Evolutionary conservation across 106 monocot genomes (phyloP), one percentile per base, ranked within the genome.

Genomic region (Phalaenopsis equestris): DNA sequence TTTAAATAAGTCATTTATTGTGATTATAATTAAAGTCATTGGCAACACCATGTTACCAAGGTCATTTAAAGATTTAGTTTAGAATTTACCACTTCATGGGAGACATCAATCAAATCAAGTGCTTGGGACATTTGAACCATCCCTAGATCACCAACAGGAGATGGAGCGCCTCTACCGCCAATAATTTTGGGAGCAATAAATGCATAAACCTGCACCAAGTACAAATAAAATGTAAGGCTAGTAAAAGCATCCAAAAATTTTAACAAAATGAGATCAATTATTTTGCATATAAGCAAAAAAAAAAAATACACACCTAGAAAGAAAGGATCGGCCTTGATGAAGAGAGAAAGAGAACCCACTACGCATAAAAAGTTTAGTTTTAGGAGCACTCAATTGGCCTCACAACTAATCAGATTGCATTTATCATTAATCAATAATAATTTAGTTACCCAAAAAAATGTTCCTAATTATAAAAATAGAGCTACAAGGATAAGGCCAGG

Each of bases 171-270:
- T 79, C 15, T 76, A 77, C 95, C 99, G 14, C 99, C 99, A 73
- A 99, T 99, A 49, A 99, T 99, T 85, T 99, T 95, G 72, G 99
- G 93, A 42, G 95, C 95, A 82, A 95, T 74, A 91, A 99, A 99
- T 67, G 99, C 93, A 86, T 81, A 95, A 52, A 99, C 89, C 99
- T 99, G 84, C 73, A 85, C 6, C 76, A 78, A 36, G 19, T 18
- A 74, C n/a, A 5, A 74, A 74, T 42, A 74, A 19, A 43, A 21
- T 74, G 74, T 5, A 45, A 74, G n/a, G 19, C 45, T 74, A 42
- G 43, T 43, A 36, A 43, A 74, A 74, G 41, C 43, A 45, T 43
- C 18, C 42, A 74, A 70, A 15, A 38, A 38, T 39, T 30, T 30
- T 39, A 2, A 11, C 14, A 4, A 70, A 21, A 70, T 70, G 9